Percentiles rank a stretch among this genome's conserved stretches.
phyloP scores from a whole-genome alignment of 2,329 filamentous ascomycete genomes.

The Clarireedia hainanense region DNA sequence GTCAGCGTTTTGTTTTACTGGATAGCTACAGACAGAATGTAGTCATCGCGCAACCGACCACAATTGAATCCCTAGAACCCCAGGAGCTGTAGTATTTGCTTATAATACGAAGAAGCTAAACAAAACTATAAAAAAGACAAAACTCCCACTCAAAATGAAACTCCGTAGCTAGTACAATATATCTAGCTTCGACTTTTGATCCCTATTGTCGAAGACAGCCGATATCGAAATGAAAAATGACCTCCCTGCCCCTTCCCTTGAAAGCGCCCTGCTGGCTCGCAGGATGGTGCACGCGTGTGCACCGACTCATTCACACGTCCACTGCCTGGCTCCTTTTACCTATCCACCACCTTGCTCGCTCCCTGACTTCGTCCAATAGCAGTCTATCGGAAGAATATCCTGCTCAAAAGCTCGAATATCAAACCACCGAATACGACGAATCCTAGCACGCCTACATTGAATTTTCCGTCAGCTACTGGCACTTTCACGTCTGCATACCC shows the following conservation, averaged over 20 bases:
- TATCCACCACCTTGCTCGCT: background rate
- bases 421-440: conserved; percentile 31
- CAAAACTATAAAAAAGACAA: background rate
- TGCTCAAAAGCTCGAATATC: conserved; percentile 31
- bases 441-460: conserved; percentile 21
- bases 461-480: background rate
- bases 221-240: background rate
- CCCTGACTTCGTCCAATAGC: background rate
- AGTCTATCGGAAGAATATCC: conserved; percentile 27
- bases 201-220: background rate
- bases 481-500: too few relatives aligned
- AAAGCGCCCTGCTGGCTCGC: background rate
- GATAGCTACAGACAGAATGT: too few relatives aligned
- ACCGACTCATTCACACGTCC: too few relatives aligned
- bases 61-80: background rate
- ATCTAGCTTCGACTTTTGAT: background rate
- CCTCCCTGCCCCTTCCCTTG: background rate
- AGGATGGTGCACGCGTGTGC: background rate
- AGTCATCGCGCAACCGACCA: too few relatives aligned
- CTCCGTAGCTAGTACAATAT: background rate
- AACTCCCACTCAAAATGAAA: background rate
- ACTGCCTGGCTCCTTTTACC: too few relatives aligned
- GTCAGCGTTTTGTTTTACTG: too few relatives aligned
- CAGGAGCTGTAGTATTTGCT: background rate
- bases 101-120: background rate